These are phyloP conservation scores for Tephrocybe sp. DNA, from an alignment of 768 basidiomycete species.

Conservation along the genomic window DNA sequence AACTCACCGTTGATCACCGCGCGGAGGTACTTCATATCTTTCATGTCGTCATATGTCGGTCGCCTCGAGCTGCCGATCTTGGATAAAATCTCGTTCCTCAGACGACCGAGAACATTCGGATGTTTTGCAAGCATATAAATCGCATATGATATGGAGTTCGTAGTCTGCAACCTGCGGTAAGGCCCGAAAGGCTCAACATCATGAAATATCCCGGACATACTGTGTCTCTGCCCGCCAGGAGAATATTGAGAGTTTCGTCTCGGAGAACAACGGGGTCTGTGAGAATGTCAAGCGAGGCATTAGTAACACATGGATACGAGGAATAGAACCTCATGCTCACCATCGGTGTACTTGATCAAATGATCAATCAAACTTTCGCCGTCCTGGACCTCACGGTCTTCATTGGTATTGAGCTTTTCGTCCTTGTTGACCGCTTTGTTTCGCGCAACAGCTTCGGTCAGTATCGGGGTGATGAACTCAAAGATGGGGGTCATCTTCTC, in stretches of 20 bases:
- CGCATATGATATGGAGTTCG: slow-evolving; percentile 38
- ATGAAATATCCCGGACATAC: slow-evolving; percentile 21
- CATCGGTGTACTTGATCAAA: slow-evolving; percentile 51
- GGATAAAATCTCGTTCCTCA: slow-evolving; percentile 41
- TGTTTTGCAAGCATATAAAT: slow-evolving; percentile 45
- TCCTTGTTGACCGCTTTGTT: slow-evolving; percentile 7
- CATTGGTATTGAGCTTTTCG: slow-evolving; percentile 22
- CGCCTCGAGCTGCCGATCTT: slow-evolving; percentile 34
- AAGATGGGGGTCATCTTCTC: slow-evolving; percentile 48
- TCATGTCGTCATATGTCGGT: slow-evolving; percentile 45
- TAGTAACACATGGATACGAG: slow-evolving; percentile 1
- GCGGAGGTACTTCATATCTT: slow-evolving; percentile 44
- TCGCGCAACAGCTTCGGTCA: slow-evolving; percentile 45
- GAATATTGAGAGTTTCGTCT: slow-evolving; percentile 54
- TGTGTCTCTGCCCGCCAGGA: slow-evolving; percentile 60
- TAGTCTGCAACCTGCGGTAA: slow-evolving; percentile 28
- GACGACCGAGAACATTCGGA: slow-evolving; percentile 36
- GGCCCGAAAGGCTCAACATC: not conserved
- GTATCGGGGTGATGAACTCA: slow-evolving; percentile 53
- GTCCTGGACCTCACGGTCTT: slow-evolving; percentile 31
- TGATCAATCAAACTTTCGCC: slow-evolving; percentile 47
- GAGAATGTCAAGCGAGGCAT: not conserved
- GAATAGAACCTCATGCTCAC: slow-evolving; percentile 31
- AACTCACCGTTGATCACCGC: slow-evolving; percentile 36
- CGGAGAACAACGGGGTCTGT: slow-evolving; percentile 39